A percentile compares a stretch with the other conserved stretches of the same genome.
phyloP scores from a whole-genome alignment of 2,329 filamentous ascomycete genomes.

The Furcasterigmium furcatum region DNA sequence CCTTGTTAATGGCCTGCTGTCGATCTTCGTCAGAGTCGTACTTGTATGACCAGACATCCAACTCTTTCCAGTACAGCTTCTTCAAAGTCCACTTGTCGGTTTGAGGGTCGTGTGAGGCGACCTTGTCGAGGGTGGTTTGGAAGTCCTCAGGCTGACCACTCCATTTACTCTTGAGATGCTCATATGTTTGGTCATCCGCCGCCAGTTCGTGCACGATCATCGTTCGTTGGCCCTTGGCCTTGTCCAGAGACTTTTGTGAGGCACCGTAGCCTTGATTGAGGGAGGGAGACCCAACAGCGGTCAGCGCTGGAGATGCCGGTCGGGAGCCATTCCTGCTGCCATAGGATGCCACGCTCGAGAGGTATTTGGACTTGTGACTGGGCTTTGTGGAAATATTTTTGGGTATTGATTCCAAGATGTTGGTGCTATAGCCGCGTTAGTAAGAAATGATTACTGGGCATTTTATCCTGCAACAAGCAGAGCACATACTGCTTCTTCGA shows the following conservation, averaged over 20 bases:
- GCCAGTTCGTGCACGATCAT: constrained; percentile 61
- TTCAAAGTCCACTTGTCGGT: constrained; percentile 52
- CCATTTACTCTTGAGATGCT: constrained; percentile 48
- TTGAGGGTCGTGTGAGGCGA: constrained; percentile 47
- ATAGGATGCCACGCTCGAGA: constrained; percentile 36
- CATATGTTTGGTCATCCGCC: constrained; percentile 45
- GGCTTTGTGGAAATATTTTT: constrained; percentile 29
- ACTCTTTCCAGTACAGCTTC: constrained; percentile 58
- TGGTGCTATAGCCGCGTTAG: constrained; percentile 28
- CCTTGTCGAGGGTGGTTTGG: constrained; percentile 51
- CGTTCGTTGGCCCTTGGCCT: constrained; percentile 49
- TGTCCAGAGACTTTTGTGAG: constrained; percentile 48
- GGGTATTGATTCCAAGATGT: constrained; percentile 26
- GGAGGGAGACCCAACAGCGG: constrained; percentile 50
- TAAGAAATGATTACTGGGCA: constrained; percentile 6
- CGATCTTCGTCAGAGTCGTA: constrained; percentile 53
- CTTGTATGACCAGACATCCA: constrained; percentile 61
- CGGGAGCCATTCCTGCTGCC: constrained; percentile 29
- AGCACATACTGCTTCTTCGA: constrained; percentile 29
- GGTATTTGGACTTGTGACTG: constrained; percentile 35
- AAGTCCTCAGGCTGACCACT: constrained; percentile 52
- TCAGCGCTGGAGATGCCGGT: constrained; percentile 54
- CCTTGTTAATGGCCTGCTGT: constrained; percentile 59
- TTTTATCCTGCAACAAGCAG: constrained; percentile 19
- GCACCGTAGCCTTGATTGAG: constrained; percentile 45